Base-by-base conservation (phyloP, 192 early-diverging fungal genomes). In the Coemansia sp. region DNA sequence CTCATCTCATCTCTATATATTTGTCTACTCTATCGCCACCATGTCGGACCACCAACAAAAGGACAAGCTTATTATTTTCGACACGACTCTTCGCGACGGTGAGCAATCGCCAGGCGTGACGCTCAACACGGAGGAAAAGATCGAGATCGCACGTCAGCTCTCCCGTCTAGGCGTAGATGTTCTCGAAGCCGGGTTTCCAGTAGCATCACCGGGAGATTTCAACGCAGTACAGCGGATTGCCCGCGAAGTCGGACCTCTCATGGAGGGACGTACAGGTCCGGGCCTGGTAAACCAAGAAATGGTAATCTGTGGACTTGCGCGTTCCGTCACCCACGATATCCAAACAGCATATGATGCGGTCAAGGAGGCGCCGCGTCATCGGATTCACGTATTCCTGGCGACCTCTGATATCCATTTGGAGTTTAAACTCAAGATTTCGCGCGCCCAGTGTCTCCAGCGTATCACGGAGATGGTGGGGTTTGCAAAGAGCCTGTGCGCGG, bases 91-190 rank as follows among this genome's bases (percentile, higher is more conserved):
- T 25, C 90, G 97, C 67, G 97, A 98, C 73, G 97, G 97, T 54
- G 97, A 98, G 77, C 96, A 98, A 91, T 96, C 95, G 53, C 97
- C 97, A 1, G 97, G 97, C 64, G 95, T 96, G 25, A 98, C 94
- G 36, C 86, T 98, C 22, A 96, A 89, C 68, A 86, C 87, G 0
- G 90, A 91, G 31, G 97, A 98, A 83, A 98, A 98, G 86, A 82
- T 98, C 41, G 92, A 94, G 74, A 96, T 98, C 60, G 97, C 97
- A 6, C 91, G 88, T 64, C 91, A 95, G 77, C 87, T 98, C 20
- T 94, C 96, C n/a, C 82, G 86, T 47, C 89, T 98, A 32, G 96
- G 96, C 53, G 95, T 98, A 53, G 93, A 98, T 78, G 89, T 98
- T 7, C 88, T 96, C 73, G 96, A 98, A 71, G 96, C 96, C 6